These are phyloP conservation scores for Exophiala sideris DNA, from an alignment of 2,329 filamentous ascomycete genomes.

Conservation along the genomic window DNA sequence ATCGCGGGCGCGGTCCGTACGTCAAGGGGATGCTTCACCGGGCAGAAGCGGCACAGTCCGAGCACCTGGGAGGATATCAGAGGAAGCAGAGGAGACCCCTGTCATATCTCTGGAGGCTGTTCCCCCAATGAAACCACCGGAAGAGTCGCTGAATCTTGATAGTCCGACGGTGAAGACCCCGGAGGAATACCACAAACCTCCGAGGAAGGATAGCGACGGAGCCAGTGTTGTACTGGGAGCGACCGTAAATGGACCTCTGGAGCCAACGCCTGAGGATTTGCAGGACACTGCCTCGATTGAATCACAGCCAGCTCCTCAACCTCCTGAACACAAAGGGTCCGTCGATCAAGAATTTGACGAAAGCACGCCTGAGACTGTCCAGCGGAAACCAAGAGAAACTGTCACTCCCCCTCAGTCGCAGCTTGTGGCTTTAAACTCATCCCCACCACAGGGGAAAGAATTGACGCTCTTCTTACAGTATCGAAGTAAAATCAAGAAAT, in stretches of 20 bases:
- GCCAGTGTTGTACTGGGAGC: constrained; percentile 49
- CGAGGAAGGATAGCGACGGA: constrained; percentile 31
- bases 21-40: constrained; percentile 60
- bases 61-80: constrained; percentile 54
- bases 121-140: constrained; percentile 35
- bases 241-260: constrained; percentile 57
- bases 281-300: constrained; percentile 37
- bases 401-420: constrained; percentile 45
- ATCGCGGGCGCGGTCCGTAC: constrained; percentile 50
- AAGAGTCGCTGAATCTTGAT: constrained; percentile 36
- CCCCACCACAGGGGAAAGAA: constrained; percentile 76
- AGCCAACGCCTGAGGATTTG: constrained; percentile 37
- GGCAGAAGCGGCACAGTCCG: constrained; percentile 48
- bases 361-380: constrained; percentile 18
- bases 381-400: constrained; percentile 8
- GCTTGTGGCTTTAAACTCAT: constrained; percentile 59
- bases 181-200: constrained; percentile 59
- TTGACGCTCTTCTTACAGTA: constrained; percentile 69
- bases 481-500: constrained; percentile 29
- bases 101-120: constrained; percentile 25
- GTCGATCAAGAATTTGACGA: constrained; percentile 4
- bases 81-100: constrained; percentile 45
- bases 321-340: constrained; percentile 24
- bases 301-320: constrained; percentile 27
- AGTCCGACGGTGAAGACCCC: constrained; percentile 57